Percentiles rank a stretch among this genome's conserved stretches.
phyloP scores from a whole-genome alignment of 805 yeast species.

The Ogataea henricii region DNA sequence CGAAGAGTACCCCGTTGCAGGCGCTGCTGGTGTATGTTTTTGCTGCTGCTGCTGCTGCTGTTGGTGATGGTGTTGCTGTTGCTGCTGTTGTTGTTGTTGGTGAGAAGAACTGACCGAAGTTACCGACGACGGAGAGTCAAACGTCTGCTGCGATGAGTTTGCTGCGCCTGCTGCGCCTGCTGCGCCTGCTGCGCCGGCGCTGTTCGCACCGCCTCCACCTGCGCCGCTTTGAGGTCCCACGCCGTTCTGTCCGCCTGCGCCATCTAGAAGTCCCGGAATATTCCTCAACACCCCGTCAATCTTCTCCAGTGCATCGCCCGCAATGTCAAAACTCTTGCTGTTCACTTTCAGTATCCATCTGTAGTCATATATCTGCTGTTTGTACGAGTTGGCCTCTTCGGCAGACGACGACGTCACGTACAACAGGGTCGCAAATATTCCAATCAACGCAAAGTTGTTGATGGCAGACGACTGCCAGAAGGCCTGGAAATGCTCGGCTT shows the following conservation, averaged over 20 bases:
- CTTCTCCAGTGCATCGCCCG: constrained; percentile 68
- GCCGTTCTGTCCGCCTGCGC: neutral
- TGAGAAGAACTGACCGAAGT: constrained; percentile 12
- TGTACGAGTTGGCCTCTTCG: constrained; percentile 65
- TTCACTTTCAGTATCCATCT: constrained; percentile 75
- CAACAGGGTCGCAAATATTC: constrained; percentile 82
- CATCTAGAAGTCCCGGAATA: constrained; percentile 64
- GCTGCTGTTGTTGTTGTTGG: neutral
- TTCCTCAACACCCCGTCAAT: constrained; percentile 73
- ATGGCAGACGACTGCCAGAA: constrained; percentile 90
- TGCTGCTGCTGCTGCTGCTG: neutral
- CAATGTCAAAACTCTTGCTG: constrained; percentile 76
- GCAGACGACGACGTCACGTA: constrained; percentile 63
- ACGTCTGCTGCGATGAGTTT: neutral
- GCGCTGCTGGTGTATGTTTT: neutral
- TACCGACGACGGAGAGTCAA: constrained; percentile 6
- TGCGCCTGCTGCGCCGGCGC: constrained; percentile 12
- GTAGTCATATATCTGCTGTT: constrained; percentile 72
- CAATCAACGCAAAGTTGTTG: constrained; percentile 76
- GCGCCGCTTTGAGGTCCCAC: too few relatives aligned
- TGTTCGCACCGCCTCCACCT: too few relatives aligned
- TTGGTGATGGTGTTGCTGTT: neutral
- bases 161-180: too few relatives aligned
- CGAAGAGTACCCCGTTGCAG: constrained; percentile 4
- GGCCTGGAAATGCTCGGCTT: constrained; percentile 80